Base-by-base conservation (phyloP, 768 basidiomycete species). In the Kondoa subrosea region DNA sequence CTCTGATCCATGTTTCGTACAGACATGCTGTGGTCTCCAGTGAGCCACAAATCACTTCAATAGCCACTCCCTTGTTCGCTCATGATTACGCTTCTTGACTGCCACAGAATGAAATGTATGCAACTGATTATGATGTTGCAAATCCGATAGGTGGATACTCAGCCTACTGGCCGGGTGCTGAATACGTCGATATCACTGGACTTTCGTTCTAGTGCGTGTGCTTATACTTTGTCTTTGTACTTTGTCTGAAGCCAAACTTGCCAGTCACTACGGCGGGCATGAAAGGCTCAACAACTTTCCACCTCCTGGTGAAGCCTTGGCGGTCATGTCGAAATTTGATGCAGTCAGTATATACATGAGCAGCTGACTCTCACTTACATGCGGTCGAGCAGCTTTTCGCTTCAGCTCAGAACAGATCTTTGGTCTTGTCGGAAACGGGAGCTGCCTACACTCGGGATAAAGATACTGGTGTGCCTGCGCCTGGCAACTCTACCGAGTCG, bases 1-100 rank as follows among this genome's bases (percentile, higher is more conserved):
- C n/a, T 34, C 25, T 4, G 3, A 30, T 33, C 32, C 29, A 15
- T 30, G 8, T 56, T 67, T 2, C 17, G 17, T 12, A 17, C 27
- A 68, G 67, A 68, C 29, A 68, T 68, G 68, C 40, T 68, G 2
- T 68, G 68, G 68, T 56, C 68, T 26, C 68, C 68, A n/a, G n/a
- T n/a, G n/a, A n/a, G n/a, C n/a, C n/a, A n/a, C n/a, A n/a, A n/a
- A n/a, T n/a, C n/a, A n/a, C n/a, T n/a, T n/a, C n/a, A n/a, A n/a
- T n/a, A n/a, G n/a, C n/a, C n/a, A n/a, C n/a, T n/a, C n/a, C n/a
- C n/a, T n/a, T n/a, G n/a, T n/a, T n/a, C n/a, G n/a, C n/a, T n/a
- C n/a, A n/a, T n/a, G n/a, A n/a, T n/a, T n/a, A n/a, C n/a, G n/a
- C n/a, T n/a, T n/a, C n/a, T n/a, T n/a, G n/a, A n/a, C n/a, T n/a